These are phyloP conservation scores for Periconia macrospinosa DNA, from an alignment of 2,329 filamentous ascomycete genomes.

Conservation along the genomic window DNA sequence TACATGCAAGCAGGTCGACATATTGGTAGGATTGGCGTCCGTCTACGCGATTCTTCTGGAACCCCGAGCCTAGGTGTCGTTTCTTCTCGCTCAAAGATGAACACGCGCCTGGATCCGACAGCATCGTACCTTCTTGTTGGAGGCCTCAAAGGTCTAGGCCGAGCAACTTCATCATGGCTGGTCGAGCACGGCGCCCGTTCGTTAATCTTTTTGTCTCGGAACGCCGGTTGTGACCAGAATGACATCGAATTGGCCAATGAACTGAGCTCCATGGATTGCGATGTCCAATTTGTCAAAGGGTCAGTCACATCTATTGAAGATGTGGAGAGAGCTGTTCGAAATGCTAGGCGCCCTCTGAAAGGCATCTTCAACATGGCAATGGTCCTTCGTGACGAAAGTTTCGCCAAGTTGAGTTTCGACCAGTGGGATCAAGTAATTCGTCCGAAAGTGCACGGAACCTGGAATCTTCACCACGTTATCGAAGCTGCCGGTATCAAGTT, in stretches of 20 bases:
- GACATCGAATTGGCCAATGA: conserved; percentile 9
- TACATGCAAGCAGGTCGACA: conserved; percentile 41
- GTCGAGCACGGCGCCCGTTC: conserved; percentile 17
- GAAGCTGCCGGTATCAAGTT: conserved; percentile 1
- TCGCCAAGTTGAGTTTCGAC: conserved; percentile 9
- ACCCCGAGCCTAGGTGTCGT: too few relatives aligned
- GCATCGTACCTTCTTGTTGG: conserved; percentile 25
- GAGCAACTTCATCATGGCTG: conserved; percentile 18
- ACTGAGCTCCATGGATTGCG: conserved; percentile 11
- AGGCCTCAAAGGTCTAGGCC: conserved; percentile 25
- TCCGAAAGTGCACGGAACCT: conserved; percentile 24
- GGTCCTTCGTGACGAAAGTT: conserved; percentile 13
- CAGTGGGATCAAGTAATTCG: conserved; percentile 12
- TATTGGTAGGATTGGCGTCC: conserved; percentile 47
- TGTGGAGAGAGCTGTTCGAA: conserved; percentile 3
- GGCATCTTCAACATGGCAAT: conserved; percentile 21
- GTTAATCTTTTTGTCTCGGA: conserved; percentile 19
- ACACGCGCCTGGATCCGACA: conserved; percentile 2
- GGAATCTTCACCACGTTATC: conserved; percentile 24
- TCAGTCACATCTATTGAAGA: conserved; percentile 4
- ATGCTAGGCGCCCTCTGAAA: background rate
- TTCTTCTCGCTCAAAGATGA: too few relatives aligned
- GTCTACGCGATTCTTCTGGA: too few relatives aligned
- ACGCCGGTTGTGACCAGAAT: conserved; percentile 1
- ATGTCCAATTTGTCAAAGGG: conserved; percentile 8